Evolutionary conservation across 2,329 filamentous ascomycete species (phyloP), one percentile per base, ranked within the genome.

Genomic region (Sporothrix euskadiensis): DNA sequence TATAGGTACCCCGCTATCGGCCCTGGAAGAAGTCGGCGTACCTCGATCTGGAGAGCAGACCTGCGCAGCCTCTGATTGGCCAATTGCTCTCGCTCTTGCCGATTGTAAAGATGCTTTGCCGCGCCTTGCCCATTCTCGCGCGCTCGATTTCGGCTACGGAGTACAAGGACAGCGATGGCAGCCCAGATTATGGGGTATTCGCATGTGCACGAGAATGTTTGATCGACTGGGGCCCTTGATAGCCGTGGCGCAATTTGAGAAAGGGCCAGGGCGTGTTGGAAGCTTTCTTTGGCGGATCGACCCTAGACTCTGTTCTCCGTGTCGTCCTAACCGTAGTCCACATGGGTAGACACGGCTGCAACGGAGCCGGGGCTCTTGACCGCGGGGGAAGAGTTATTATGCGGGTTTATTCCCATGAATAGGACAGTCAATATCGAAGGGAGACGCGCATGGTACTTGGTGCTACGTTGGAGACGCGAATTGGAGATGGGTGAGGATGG

Each of bases 101-200:
- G 66, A 73, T 47, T 47, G 49, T 12, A n/a, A 35, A n/a, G 32
- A 30, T 44, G 56, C 47, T 35, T 71, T 71, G 30, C 68, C 68
- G 57, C 59, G 57, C 57, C 72, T 70, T 32, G 59, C 59, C 35
- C 41, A 39, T 59, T 73, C 39, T 65, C 52, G 59, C 68, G 72
- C 32, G 47, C 19, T 71, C 39, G 66, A 71, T 66, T 57, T 73
- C 72, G 72, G 72, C 22, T 73, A 57, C n/a, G n/a, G n/a, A n/a
- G n/a, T n/a, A n/a, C 49, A 35, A 69, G 30, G 44, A 56, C 49
- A 49, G 61, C 16, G 7, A 35, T 1, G 54, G 26, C 49, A 47
- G 54, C 30, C 26, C 22, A 44, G 14, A 66, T 19, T 49, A 30
- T 66, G 41, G 63, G 22, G 41, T 32, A 32, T 32, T 66, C 39